These are phyloP conservation scores for Caloboletus firmus DNA, from an alignment of 1,284 basidiomycete species.

Conservation along the genomic window DNA sequence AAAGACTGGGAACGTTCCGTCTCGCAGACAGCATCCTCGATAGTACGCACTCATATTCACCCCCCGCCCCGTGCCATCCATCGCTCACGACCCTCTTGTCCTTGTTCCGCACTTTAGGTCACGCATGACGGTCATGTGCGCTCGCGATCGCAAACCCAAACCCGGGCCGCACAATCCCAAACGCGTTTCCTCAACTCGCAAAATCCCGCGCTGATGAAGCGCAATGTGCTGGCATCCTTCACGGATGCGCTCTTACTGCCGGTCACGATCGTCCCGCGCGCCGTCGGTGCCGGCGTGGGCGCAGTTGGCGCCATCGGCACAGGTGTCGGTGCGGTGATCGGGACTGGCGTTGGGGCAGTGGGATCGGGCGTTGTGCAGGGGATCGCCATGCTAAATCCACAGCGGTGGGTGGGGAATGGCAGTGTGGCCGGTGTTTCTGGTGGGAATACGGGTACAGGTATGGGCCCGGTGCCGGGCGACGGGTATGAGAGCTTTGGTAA, in stretches of 20 bases:
- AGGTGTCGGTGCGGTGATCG: constrained; percentile 67
- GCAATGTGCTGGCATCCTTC: constrained; percentile 90
- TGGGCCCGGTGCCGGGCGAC: background rate
- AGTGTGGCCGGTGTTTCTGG: constrained; percentile 11
- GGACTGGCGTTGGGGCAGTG: constrained; percentile 59
- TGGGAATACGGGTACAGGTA: constrained; percentile 31
- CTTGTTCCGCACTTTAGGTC: background rate
- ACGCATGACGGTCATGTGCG: constrained; percentile 10
- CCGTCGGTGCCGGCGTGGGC: constrained; percentile 69
- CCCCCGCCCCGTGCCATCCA: background rate
- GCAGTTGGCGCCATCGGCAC: constrained; percentile 47
- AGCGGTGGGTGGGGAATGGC: constrained; percentile 62
- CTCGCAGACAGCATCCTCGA: constrained; percentile 13
- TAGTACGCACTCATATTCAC: constrained; percentile 10
- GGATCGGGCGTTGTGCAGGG: constrained; percentile 82
- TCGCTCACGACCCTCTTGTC: background rate
- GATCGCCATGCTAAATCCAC: constrained; percentile 84
- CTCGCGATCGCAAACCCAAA: background rate
- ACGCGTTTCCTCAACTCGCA: constrained; percentile 77
- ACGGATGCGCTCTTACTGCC: constrained; percentile 87
- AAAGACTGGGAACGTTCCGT: constrained; percentile 78
- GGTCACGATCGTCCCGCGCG: constrained; percentile 93
- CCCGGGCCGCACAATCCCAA: constrained; percentile 40
- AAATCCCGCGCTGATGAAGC: constrained; percentile 91
- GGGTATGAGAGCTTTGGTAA: constrained; percentile 38